These are phyloP conservation scores for Durotheca rogersii DNA, from an alignment of 495 filamentous ascomycete genomes.

Conservation along the genomic window DNA sequence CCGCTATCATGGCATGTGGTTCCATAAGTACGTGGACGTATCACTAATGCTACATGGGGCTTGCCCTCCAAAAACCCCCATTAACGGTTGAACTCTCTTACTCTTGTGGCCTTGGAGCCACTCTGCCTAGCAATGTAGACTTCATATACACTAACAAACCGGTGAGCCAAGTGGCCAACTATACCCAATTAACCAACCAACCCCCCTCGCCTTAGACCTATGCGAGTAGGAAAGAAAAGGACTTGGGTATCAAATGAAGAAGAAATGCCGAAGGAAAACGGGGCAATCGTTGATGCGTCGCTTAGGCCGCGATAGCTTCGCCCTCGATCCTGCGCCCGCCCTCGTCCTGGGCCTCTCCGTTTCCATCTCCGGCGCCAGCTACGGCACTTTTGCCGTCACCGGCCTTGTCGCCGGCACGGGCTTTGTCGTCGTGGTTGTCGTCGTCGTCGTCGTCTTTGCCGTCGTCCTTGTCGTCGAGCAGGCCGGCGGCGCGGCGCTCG, in stretches of 20 bases:
- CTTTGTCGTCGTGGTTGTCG: too few species aligned
- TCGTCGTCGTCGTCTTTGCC: slow-evolving; percentile 34
- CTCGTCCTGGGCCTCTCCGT: slow-evolving; percentile 21
- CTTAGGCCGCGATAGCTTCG: not conserved
- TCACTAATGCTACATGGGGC: too few species aligned
- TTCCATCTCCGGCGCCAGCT: slow-evolving; percentile 12
- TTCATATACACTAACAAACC: too few species aligned
- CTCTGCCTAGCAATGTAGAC: too few species aligned
- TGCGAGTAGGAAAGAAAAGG: too few species aligned
- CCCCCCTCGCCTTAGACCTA: too few species aligned
- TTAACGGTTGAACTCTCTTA: not conserved
- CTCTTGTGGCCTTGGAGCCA: too few species aligned
- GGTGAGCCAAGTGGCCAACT: too few species aligned
- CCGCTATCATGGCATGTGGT: too few species aligned
- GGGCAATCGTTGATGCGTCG: slow-evolving; percentile 12
- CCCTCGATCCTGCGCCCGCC: slow-evolving; percentile 22
- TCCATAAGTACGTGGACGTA: too few species aligned
- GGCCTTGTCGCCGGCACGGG: slow-evolving; percentile 33
- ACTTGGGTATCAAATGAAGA: slow-evolving; percentile 14
- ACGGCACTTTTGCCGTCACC: slow-evolving; percentile 37
- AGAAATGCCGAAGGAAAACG: slow-evolving; percentile 18
- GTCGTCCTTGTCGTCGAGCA: slow-evolving; percentile 40
- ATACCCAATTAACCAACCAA: too few species aligned
- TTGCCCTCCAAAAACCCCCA: not conserved
- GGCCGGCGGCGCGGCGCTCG: slow-evolving; percentile 36